Evolutionary conservation across 2,329 filamentous ascomycete genomes (phyloP), one percentile per base, ranked within the genome.

Genomic region (Trichophyton rubrum): DNA sequence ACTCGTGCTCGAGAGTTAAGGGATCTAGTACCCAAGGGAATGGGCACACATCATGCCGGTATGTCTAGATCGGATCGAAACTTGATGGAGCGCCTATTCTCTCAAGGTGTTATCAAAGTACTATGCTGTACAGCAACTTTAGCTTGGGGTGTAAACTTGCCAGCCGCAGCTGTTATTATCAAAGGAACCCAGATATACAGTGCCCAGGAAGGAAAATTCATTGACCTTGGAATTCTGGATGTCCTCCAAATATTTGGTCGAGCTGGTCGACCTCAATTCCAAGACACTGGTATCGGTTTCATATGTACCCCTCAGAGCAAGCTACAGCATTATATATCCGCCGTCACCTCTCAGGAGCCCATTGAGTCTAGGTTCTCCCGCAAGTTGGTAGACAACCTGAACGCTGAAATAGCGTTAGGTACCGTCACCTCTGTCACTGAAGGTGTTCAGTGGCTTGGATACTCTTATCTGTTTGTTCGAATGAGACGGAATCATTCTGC

Each of bases 171-270:
- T 0, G 93, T 99, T 58, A 83, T 99, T 59, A 99, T 99, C 80
- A 99, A 99, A 72, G 93, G 93, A 15, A 99, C 93, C 0, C 92
- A 97, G 70, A 83, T 99, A 0, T 99, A 99, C 75, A 97, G 91
- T 71, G 87, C 93, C 0, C 89, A 96, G 71, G 92, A 95, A 59
- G 93, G 93, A 73, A 96, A 95, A 73, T 97, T 96, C 67, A 87
- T 96, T 20, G 93, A 99, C 69, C 80, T 99, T 3, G 92, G 93
- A 2, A 99, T 99, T 65, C 81, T 99, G 1, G 93, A 99, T 71
- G 93, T 99, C 15, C 79, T 99, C 60, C 93, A 99, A 71, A 99
- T 99, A 62, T 99, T 99, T 70, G 93, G 93, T 78, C 91, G 93
- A 81, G 95, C 93, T 62, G 93, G 93, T 79, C 88, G 93, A 72